Conservation (phyloP, 2,329 filamentous ascomycete species). For the Dothistroma pini region DNA sequence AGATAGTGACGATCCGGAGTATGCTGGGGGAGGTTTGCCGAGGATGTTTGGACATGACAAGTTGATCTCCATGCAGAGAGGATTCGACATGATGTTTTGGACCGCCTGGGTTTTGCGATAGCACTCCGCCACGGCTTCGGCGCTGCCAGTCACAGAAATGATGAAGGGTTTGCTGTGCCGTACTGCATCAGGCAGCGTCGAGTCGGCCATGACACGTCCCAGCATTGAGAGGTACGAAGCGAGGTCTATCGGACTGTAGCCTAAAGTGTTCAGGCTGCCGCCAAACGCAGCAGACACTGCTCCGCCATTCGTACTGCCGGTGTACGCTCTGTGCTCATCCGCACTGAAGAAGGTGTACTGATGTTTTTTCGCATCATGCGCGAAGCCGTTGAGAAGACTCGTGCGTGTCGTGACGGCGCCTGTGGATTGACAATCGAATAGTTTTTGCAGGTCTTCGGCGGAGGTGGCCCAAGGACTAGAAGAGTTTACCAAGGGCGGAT, state of each 20-base stretch:
- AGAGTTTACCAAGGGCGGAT: conserved; percentile 69
- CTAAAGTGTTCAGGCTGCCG: conserved; percentile 62
- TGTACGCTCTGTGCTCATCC: conserved; percentile 30
- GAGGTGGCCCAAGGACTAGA: conserved; percentile 73
- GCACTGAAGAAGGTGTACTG: conserved; percentile 64
- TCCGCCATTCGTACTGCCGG: conserved; percentile 16
- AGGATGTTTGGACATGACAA: conserved; percentile 75
- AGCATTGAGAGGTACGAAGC: conserved; percentile 58
- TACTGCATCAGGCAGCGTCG: conserved; percentile 17
- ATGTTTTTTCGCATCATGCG: conserved; percentile 57
- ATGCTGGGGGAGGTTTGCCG: conserved; percentile 66
- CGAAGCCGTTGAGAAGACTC: conserved; percentile 61
- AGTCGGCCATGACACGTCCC: conserved; percentile 17
- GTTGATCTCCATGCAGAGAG: conserved; percentile 70
- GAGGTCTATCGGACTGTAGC: conserved; percentile 66
- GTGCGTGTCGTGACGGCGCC: conserved; percentile 75
- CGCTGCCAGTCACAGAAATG: conserved; percentile 65
- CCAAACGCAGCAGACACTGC: conserved; percentile 29
- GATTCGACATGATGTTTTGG: conserved; percentile 39
- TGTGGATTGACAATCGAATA: conserved; percentile 60
- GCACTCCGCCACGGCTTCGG: conserved; percentile 55
- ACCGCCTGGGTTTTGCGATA: conserved; percentile 49
- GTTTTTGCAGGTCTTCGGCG: conserved; percentile 55
- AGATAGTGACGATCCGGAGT: conserved; percentile 51
- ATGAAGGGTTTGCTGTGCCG: conserved; percentile 57